phyloP scores from a whole-genome alignment of 371 early-diverging fungal genomes.

The Mucor sp. region DNA sequence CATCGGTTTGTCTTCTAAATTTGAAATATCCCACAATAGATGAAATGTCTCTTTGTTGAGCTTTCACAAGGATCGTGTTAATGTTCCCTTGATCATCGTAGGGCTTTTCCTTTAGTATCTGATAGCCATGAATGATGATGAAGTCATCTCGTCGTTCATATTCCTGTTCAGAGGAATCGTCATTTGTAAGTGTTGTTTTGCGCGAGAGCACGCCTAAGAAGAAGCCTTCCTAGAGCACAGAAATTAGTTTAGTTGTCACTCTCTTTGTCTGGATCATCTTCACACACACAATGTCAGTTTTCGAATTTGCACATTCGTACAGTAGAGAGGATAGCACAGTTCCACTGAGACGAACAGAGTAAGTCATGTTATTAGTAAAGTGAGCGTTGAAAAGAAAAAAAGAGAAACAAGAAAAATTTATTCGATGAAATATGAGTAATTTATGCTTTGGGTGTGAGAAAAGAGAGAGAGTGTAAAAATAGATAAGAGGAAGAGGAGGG shows the following conservation, averaged over 20 bases:
- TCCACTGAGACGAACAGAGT: conserved; percentile 24
- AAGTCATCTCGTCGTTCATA: conserved; percentile 20
- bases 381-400: conserved; percentile 1
- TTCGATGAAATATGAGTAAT: background rate
- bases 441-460: background rate
- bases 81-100: conserved; percentile 16
- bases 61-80: background rate
- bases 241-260: too few relatives aligned
- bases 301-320: conserved; percentile 24
- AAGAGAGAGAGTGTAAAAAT: background rate
- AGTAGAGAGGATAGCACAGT: conserved; percentile 24
- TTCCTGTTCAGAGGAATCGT: conserved; percentile 19
- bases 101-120: conserved; percentile 16
- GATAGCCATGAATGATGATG: conserved; percentile 29
- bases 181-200: conserved; percentile 12
- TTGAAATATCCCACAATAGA: conserved; percentile 25
- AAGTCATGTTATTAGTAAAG: conserved; percentile 9
- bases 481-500: background rate
- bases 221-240: conserved; percentile 22
- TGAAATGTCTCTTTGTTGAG: conserved; percentile 6
- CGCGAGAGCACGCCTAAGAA: conserved; percentile 17
- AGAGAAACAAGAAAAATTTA: background rate
- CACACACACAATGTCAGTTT: conserved; percentile 18
- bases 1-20: conserved; percentile 16
- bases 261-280: too few relatives aligned